A percentile compares a stretch with the other conserved stretches of the same genome.
Evolutionary conservation across 106 monocot species (phyloP).

Genomic region (Iris macrosiphon): DNA sequence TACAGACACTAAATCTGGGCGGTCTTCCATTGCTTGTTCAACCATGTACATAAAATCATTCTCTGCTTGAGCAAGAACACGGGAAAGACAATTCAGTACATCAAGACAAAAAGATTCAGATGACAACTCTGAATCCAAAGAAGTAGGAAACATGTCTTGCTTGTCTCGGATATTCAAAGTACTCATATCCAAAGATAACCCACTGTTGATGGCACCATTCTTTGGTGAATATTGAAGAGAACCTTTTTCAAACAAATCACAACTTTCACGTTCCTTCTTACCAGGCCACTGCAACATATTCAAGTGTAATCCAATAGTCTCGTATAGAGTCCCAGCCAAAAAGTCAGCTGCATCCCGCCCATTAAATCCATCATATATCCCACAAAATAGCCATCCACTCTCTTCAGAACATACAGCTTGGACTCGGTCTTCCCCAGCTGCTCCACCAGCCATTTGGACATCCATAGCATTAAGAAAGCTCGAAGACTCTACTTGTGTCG

Average conservation of each 20-base stretch:
- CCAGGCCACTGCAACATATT: conserved; percentile 38
- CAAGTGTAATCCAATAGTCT: conserved; percentile 45
- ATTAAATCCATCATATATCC: conserved; percentile 92
- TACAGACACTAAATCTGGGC: conserved; percentile 78
- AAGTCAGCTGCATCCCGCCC: conserved; percentile 93
- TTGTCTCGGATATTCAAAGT: conserved; percentile 17
- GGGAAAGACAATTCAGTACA: conserved; percentile 47
- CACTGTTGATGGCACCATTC: conserved; percentile 6
- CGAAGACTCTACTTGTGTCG: conserved; percentile 33
- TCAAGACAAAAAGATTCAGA: conserved; percentile 35
- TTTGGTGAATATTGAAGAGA: neutral
- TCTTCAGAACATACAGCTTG: conserved; percentile 88
- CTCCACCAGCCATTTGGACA: conserved; percentile 77
- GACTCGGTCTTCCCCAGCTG: conserved; percentile 91
- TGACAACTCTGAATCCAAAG: conserved; percentile 5
- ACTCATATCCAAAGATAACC: conserved; percentile 21
- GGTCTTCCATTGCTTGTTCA: conserved; percentile 72
- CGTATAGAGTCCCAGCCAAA: conserved; percentile 69
- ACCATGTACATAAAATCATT: conserved; percentile 67
- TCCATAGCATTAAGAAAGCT: conserved; percentile 68
- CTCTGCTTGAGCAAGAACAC: conserved; percentile 73
- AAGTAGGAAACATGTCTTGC: neutral
- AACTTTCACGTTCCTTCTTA: conserved; percentile 17
- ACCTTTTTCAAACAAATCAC: neutral
- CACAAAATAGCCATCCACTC: conserved; percentile 86